A percentile compares a stretch with the other conserved stretches of the same genome.
These are phyloP conservation scores for Chloropicon primus DNA, from an alignment of 139 green algal species.

Conservation along the genomic window DNA sequence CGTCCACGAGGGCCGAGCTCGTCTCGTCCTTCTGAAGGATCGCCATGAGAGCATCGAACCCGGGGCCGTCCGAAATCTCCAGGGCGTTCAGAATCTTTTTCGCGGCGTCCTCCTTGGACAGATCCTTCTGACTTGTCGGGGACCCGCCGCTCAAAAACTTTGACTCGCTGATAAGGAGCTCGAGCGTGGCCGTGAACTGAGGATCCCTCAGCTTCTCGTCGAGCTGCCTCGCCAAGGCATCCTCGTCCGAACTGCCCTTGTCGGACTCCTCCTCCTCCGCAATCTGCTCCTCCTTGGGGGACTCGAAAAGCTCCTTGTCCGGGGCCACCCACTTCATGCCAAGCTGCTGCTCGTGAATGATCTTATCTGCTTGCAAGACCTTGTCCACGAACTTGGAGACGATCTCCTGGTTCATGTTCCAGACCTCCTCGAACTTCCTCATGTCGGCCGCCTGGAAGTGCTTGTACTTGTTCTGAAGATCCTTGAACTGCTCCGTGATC, in stretches of 20 bases:
- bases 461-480: slow-evolving; percentile 64
- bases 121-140: too few species aligned
- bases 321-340: slow-evolving; percentile 51
- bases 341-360: slow-evolving; percentile 71
- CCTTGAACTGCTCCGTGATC: slow-evolving; percentile 73
- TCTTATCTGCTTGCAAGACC: slow-evolving; percentile 39
- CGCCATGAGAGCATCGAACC: slow-evolving; percentile 50
- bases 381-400: slow-evolving; percentile 37
- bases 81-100: slow-evolving; percentile 41
- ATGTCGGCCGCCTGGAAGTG: slow-evolving; percentile 55
- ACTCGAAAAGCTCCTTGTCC: slow-evolving; percentile 42
- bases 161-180: slow-evolving; percentile 50
- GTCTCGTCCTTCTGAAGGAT: slow-evolving; percentile 19
- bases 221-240: slow-evolving; percentile 14
- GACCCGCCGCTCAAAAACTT: slow-evolving; percentile 61
- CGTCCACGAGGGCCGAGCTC: not conserved
- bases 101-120: slow-evolving; percentile 24
- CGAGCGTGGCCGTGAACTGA: slow-evolving; percentile 20
- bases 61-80: slow-evolving; percentile 37
- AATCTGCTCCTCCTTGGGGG: slow-evolving; percentile 9
- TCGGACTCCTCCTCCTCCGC: slow-evolving; percentile 13
- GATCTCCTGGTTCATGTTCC: slow-evolving; percentile 51
- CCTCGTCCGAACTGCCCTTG: slow-evolving; percentile 5
- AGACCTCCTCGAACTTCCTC: slow-evolving; percentile 33
- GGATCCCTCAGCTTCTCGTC: slow-evolving; percentile 20